These are phyloP conservation scores for Tranzscheliella williamsii DNA, from an alignment of 1,284 basidiomycete genomes.

Conservation along the genomic window DNA sequence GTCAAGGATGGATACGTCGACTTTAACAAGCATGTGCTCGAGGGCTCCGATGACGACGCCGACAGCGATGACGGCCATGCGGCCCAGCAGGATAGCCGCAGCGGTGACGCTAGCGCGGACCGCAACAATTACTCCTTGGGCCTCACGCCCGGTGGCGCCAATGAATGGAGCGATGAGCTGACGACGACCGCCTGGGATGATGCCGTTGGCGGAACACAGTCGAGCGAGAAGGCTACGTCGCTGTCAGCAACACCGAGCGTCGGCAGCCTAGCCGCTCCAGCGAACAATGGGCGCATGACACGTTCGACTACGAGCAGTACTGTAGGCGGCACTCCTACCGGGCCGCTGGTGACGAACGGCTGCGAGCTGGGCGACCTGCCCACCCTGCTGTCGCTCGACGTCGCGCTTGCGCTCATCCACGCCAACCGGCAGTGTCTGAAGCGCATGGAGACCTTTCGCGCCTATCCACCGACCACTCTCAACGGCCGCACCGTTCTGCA, in stretches of 20 bases:
- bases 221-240: background rate
- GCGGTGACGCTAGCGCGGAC: background rate
- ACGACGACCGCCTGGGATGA: constrained; percentile 4
- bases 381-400: constrained; percentile 83
- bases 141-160: no score
- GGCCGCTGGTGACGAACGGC: background rate
- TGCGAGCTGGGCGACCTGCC: constrained; percentile 46
- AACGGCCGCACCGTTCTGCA: constrained; percentile 67
- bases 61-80: constrained; percentile 13
- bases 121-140: no score
- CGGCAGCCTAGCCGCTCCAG: background rate
- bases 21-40: constrained; percentile 37
- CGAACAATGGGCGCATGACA: no score
- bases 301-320: background rate
- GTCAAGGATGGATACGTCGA: constrained; percentile 44
- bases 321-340: background rate
- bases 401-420: constrained; percentile 88
- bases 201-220: background rate
- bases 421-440: constrained; percentile 86
- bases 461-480: constrained; percentile 68
- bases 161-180: constrained; percentile 26
- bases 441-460: constrained; percentile 83
- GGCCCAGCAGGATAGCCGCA: background rate
- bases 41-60: constrained; percentile 28
- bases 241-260: background rate